Percentiles rank a stretch among this genome's conserved stretches.
These are phyloP conservation scores for Nicotiana rustica DNA, from an alignment of 305 asterid species.

Conservation along the genomic window DNA sequence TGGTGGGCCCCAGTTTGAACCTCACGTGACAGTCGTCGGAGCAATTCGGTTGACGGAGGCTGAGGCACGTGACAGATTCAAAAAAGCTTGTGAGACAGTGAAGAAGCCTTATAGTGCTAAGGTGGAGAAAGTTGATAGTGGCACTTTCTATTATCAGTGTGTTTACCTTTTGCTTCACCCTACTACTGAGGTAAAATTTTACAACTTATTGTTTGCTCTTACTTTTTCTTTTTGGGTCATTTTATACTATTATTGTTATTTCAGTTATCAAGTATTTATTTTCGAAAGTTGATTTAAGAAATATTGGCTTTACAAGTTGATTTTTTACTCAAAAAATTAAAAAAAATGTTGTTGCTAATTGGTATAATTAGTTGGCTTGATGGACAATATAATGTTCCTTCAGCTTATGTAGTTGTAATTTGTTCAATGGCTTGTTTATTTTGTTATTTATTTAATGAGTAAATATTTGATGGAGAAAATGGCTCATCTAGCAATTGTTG, in stretches of 20 bases:
- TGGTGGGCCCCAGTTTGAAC: conserved; percentile 71
- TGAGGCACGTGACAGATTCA: conserved; percentile 63
- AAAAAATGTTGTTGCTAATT: not conserved
- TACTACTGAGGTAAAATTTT: conserved; percentile 63
- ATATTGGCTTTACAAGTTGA: not conserved
- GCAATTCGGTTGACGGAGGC: conserved; percentile 62
- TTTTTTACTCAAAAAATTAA: too few species aligned
- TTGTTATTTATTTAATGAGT: not conserved
- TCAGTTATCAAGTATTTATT: too few species aligned
- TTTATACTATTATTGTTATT: not conserved
- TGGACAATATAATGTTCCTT: not conserved
- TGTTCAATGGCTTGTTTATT: not conserved
- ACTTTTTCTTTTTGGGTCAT: not conserved
- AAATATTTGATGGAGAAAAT: not conserved
- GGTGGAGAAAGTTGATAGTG: conserved; percentile 69
- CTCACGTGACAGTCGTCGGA: conserved; percentile 79
- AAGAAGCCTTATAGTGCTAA: conserved; percentile 58
- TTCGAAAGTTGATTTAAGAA: not conserved
- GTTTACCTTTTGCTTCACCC: conserved; percentile 78
- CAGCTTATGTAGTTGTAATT: not conserved
- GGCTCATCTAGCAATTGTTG: not conserved
- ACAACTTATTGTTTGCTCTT: not conserved
- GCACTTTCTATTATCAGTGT: conserved; percentile 86
- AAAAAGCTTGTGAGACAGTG: conserved; percentile 64
- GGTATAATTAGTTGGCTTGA: not conserved